Conservation (phyloP, 345 rosid genomes). For the Odontarrhena argentea region DNA sequence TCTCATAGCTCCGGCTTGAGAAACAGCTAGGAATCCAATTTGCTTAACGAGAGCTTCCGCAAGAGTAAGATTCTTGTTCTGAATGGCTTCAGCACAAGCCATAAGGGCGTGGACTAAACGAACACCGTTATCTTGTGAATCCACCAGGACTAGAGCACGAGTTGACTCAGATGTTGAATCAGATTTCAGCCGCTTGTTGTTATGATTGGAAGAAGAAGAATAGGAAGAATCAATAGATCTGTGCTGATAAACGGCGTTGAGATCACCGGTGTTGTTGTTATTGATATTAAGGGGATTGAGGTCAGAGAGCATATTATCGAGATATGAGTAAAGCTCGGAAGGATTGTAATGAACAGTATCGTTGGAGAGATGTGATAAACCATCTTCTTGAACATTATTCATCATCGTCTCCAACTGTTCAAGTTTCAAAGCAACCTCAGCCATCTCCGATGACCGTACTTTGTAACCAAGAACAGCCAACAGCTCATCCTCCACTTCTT, state of each 20-base stretch:
- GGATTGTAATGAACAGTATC: constrained; percentile 85
- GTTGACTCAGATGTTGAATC: constrained; percentile 37
- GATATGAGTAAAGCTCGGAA: constrained; percentile 68
- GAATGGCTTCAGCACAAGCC: constrained; percentile 87
- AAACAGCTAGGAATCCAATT: constrained; percentile 55
- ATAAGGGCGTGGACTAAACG: constrained; percentile 71
- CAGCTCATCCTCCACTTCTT: constrained; percentile 72
- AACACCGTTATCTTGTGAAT: constrained; percentile 80
- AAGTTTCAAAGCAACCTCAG: constrained; percentile 78
- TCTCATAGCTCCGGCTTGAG: constrained; percentile 77
- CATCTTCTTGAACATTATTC: constrained; percentile 65
- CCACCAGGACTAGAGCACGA: constrained; percentile 63
- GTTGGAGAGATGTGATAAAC: constrained; percentile 53
- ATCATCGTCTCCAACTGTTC: constrained; percentile 76
- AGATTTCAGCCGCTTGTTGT: constrained; percentile 49
- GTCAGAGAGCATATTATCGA: constrained; percentile 67
- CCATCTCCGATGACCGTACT: constrained; percentile 80
- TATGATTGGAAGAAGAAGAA: constrained; percentile 34
- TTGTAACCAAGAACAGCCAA: constrained; percentile 74
- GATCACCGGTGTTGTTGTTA: too few relatives aligned
- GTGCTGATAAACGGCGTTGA: constrained; percentile 52
- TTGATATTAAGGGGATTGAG: constrained; percentile 44
- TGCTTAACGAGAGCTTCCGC: constrained; percentile 78
- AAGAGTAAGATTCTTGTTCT: constrained; percentile 48
- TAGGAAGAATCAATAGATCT: constrained; percentile 39